Evolutionary conservation across 768 basidiomycete genomes (phyloP), one percentile per base, ranked within the genome.

Genomic region (Suillus lakei): DNA sequence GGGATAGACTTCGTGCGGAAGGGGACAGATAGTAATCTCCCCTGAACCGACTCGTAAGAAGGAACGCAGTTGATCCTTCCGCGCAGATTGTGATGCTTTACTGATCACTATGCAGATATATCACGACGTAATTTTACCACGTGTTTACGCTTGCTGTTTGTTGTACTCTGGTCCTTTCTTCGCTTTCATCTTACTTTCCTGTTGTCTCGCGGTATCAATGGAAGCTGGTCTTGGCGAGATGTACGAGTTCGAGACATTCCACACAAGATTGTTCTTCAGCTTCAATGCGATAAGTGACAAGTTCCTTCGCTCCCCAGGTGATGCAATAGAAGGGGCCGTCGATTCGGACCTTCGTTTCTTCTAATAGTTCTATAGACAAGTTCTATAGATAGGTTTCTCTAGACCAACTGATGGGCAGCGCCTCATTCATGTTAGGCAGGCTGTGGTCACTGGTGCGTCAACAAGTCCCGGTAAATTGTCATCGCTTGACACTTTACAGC

Each of bases 1-100:
- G 91, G 64, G 83, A 84, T 3, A 78, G 79, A 64, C 66, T 90
- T 60, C 72, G 70, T 46, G 64, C 48, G 28, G 81, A 82, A 61
- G 67, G 70, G 46, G 71, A 65, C 1, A 61, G 59, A 61, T 73
- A 55, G 66, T 5, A 58, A 5, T 5, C 21, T 21, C n/a, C 10
- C 13, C 39, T 18, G n/a, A 4, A 26, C 34, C 28, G 21, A 51
- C 60, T 50, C 12, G 43, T 41, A 15, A 34, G 43, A 18, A 32
- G 30, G 48, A 18, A 16, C 28, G 28, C 30, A 18, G 18, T 21
- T 21, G n/a, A 28, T 36, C 16, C 51, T 50, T 38, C 23, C 38
- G 16, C 12, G 21, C 34, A 13, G 16, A 15, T 9, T 41, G 63
- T 28, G 13, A 15, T 36, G 8, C 36, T 23, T 23, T 23, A 16